phyloP scores from a whole-genome alignment of 352 stramenopile species.

The Phytopythium vexans region DNA sequence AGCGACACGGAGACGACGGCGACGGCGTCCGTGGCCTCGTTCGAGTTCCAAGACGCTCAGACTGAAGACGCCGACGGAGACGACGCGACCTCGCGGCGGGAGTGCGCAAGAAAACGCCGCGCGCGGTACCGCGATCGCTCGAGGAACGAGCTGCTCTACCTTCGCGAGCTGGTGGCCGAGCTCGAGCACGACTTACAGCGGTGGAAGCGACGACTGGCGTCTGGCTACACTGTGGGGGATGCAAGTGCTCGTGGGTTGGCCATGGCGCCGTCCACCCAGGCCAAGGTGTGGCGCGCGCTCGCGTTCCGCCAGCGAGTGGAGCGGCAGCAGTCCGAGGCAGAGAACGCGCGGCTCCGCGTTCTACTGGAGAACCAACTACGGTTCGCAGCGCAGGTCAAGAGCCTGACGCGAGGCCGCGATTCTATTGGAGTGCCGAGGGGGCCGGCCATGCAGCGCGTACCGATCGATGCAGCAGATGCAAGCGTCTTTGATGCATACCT shows the following conservation, averaged over 20 bases:
- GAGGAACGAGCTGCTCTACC: slow-evolving; percentile 3
- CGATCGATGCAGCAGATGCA: not conserved
- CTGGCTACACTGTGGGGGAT: not conserved
- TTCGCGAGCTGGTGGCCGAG: slow-evolving; percentile 1
- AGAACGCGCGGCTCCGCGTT: slow-evolving; percentile 1
- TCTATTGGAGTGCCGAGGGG: not conserved
- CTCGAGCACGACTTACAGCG: slow-evolving; percentile 2
- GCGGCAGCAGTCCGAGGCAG: not conserved
- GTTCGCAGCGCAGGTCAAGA: slow-evolving; percentile 2
- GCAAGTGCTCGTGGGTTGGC: not conserved
- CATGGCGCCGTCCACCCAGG: not conserved
- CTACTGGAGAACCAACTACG: slow-evolving; percentile 2
- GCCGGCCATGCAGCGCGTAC: not conserved
- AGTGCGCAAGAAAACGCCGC: not conserved
- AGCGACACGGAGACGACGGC: not conserved
- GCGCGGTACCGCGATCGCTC: slow-evolving; percentile 3
- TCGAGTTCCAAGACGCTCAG: not conserved
- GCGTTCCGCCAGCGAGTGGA: not conserved
- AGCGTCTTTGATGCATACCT: not conserved
- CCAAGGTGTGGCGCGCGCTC: not conserved
- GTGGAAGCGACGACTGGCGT: not conserved
- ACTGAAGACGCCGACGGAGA: not conserved
- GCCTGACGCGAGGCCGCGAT: not conserved
- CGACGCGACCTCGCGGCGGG: too few relatives aligned
- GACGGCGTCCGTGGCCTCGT: too few relatives aligned